phyloP scores from a whole-genome alignment of 2,329 filamentous ascomycete species.

The Zasmidium cellare region DNA sequence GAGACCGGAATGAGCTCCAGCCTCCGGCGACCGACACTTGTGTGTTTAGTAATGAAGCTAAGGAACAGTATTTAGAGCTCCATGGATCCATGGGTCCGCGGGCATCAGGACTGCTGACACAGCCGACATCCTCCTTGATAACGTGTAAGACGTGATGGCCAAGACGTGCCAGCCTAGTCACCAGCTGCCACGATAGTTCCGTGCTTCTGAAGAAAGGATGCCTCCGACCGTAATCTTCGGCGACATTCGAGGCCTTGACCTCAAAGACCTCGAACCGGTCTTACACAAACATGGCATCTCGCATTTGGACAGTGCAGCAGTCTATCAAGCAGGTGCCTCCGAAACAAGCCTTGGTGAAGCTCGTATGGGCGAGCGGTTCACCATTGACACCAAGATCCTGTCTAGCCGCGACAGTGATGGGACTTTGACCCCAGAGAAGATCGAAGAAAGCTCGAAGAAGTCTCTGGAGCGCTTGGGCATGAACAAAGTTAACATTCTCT shows the following conservation, averaged over 20 bases:
- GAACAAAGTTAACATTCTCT: constrained; percentile 38
- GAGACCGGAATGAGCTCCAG: too few relatives aligned
- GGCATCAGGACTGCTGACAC: too few relatives aligned
- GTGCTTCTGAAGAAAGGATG: neutral
- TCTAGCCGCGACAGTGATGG: constrained; percentile 17
- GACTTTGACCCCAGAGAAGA: constrained; percentile 23
- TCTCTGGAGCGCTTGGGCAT: constrained; percentile 26
- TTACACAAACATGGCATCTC: constrained; percentile 34
- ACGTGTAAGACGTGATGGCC: too few relatives aligned
- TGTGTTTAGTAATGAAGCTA: too few relatives aligned
- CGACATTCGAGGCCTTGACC: constrained; percentile 5
- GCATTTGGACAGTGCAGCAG: constrained; percentile 40
- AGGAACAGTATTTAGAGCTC: too few relatives aligned
- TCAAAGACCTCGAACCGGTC: constrained; percentile 9
- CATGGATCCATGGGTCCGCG: too few relatives aligned
- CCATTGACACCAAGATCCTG: constrained; percentile 31
- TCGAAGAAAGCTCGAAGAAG: constrained; percentile 25
- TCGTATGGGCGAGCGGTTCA: constrained; percentile 18
- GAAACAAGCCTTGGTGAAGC: constrained; percentile 45
- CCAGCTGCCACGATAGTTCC: too few relatives aligned
- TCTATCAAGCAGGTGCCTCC: constrained; percentile 38
- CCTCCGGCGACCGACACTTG: too few relatives aligned
- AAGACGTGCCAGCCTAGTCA: too few relatives aligned
- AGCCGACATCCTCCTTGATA: too few relatives aligned
- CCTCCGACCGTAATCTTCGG: constrained; percentile 11